Percentiles rank a stretch among this genome's conserved stretches.
Conservation (phyloP, 495 filamentous ascomycete genomes). For the Aspergillus nanangensis region DNA sequence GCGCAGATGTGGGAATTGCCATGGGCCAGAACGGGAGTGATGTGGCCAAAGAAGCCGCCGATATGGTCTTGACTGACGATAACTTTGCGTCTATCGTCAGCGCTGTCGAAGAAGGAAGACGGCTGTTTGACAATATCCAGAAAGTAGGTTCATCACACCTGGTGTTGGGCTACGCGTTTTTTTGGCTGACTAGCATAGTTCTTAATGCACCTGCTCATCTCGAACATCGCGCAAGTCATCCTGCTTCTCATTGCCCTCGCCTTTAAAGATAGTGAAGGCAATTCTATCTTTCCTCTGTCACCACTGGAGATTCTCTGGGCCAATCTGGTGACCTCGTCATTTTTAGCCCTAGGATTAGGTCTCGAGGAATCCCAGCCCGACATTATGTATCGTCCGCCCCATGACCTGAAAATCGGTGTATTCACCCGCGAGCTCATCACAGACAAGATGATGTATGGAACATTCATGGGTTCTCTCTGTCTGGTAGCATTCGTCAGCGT, state of each 20-base stretch:
- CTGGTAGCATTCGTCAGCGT: constrained; percentile 66
- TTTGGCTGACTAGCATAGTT: constrained; percentile 34
- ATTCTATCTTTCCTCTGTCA: constrained; percentile 71
- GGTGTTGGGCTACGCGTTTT: background rate
- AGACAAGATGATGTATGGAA: constrained; percentile 72
- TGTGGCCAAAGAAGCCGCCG: constrained; percentile 84
- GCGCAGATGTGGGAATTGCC: constrained; percentile 79
- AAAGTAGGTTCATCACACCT: constrained; percentile 50
- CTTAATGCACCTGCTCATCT: constrained; percentile 65
- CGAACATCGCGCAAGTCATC: constrained; percentile 72
- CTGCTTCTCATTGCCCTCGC: constrained; percentile 66
- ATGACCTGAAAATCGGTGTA: constrained; percentile 60
- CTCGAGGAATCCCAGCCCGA: constrained; percentile 63
- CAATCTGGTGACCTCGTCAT: constrained; percentile 71
- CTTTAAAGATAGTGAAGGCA: constrained; percentile 59
- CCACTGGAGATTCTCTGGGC: constrained; percentile 76
- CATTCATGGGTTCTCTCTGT: constrained; percentile 62
- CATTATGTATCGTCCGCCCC: constrained; percentile 68
- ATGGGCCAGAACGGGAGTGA: constrained; percentile 83
- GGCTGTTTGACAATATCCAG: constrained; percentile 78
- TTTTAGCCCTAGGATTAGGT: constrained; percentile 71
- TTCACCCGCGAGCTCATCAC: constrained; percentile 66
- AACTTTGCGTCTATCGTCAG: constrained; percentile 78
- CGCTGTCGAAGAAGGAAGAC: constrained; percentile 66
- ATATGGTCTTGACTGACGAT: constrained; percentile 85